Base-by-base conservation (phyloP, 2,329 filamentous ascomycete species). In the Fusarium sp. region DNA sequence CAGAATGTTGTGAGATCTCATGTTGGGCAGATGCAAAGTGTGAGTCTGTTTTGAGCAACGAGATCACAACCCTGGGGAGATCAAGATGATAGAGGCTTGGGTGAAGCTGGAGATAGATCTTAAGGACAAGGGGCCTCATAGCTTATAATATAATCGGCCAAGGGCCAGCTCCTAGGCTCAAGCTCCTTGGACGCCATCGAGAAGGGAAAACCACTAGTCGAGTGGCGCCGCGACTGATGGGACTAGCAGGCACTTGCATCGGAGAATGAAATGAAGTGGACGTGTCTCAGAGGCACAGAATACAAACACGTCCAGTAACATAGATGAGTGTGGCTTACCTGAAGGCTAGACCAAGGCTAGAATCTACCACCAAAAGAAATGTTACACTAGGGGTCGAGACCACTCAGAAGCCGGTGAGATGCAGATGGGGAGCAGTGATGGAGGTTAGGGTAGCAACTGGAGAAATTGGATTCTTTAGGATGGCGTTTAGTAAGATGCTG, bases 181-280 rank as follows among this genome's bases (percentile, higher is more conserved):
- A 47, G 44, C 56, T 55, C 59, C 50, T 38, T 52, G n/a, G 60
- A 73, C 63, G 58, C 44, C 65, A 73, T 73, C 60, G 46, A 55
- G 54, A 53, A 55, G 46, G 57, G 43, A 60, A 59, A 72, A 73
- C 66, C 67, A 67, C 73, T 75, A 76, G 73, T 70, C 34, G 40
- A 64, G 62, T 50, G 59, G 52, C 72, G 64, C 72, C 66, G 52
- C 38, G 52, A 60, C 68, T 52, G 66, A 69, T 59, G 63, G 40
- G 70, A 64, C 72, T 71, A 74, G 55, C 25, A 49, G 61, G 29
- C 57, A 59, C 59, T 59, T 59, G 49, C 59, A 70, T 60, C 71
- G 58, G 59, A 54, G 58, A 66, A 76, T 66, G 63, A 66, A 76
- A 76, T 76, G 74, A 75, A 67, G 38, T 45, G 44, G 56, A 66